Evolutionary conservation across 371 early-diverging fungal species (phyloP).

Genomic region (Vairimorpha necatrix): DNA sequence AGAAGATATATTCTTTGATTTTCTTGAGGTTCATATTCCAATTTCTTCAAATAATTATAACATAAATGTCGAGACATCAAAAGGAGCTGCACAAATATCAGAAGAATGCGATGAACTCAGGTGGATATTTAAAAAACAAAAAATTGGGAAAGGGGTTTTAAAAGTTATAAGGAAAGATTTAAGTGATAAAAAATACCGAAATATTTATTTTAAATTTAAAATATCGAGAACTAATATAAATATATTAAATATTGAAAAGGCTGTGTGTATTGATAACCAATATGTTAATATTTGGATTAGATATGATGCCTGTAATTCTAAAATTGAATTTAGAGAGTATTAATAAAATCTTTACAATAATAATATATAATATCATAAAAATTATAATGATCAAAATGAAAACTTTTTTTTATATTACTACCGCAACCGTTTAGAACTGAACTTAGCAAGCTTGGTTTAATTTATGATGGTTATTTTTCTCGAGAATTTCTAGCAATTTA

Average conservation of each 20-base stretch:
- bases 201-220: background rate
- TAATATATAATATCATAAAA: too few relatives aligned
- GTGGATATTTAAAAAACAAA: constrained; percentile 3
- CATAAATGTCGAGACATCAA: background rate
- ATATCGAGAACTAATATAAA: background rate
- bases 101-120: background rate
- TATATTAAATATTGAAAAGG: constrained; percentile 26
- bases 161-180: background rate
- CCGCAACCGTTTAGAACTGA: too few relatives aligned
- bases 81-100: background rate
- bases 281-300: constrained; percentile 25
- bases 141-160: background rate
- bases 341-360: too few relatives aligned
- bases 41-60: background rate
- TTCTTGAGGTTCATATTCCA: background rate
- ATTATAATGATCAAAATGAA: too few relatives aligned
- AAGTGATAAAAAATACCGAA: background rate
- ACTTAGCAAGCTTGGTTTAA: too few relatives aligned
- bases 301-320: background rate
- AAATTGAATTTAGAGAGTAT: too few relatives aligned
- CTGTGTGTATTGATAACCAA: constrained; percentile 24
- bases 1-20: background rate
- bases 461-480: too few relatives aligned
- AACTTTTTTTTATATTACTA: too few relatives aligned
- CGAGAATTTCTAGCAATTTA: too few relatives aligned